Evolutionary conservation across 176 grass and related monocot genomes (phyloP).

Genomic region (Phoenix dactylifera): DNA sequence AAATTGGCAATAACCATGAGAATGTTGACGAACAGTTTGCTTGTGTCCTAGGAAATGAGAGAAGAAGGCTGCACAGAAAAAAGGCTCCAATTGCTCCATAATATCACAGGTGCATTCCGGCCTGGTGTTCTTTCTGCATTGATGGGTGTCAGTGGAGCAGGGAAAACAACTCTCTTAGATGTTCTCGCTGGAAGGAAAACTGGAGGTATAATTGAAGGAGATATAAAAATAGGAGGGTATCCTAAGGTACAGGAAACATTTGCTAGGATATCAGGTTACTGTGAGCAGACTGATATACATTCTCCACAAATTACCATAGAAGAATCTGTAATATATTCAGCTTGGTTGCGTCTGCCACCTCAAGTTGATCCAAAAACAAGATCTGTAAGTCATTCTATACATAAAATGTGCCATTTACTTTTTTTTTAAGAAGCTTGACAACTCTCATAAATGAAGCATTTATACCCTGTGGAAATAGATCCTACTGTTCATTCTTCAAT

Average conservation of each 20-base stretch:
- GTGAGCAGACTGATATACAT: constrained; percentile 19
- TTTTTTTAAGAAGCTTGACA: too few species aligned
- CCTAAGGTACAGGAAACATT: constrained; percentile 17
- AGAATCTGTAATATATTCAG: constrained; percentile 16
- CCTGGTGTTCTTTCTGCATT: constrained; percentile 19
- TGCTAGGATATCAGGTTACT: constrained; percentile 19
- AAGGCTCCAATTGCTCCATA: constrained; percentile 6
- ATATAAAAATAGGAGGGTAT: constrained; percentile 16
- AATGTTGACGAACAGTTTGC: too few species aligned
- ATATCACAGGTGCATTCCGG: constrained; percentile 18
- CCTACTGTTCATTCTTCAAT: too few species aligned
- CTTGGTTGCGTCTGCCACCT: constrained; percentile 17
- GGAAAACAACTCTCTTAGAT: constrained; percentile 17
- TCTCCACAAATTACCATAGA: constrained; percentile 17
- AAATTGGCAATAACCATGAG: too few species aligned
- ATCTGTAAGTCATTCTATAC: constrained; percentile 1
- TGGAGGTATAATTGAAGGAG: constrained; percentile 13
- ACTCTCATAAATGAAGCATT: too few species aligned
- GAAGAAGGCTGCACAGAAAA: constrained; percentile 4
- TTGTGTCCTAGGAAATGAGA: constrained; percentile 12
- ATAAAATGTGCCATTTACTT: neutral
- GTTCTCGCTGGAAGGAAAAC: constrained; percentile 22
- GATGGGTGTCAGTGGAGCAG: constrained; percentile 22
- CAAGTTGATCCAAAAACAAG: constrained; percentile 13
- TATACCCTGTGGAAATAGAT: too few species aligned